Evolutionary conservation across 768 basidiomycete genomes (phyloP), one percentile per base, ranked within the genome.

Genomic region (Termitomyces sp.): DNA sequence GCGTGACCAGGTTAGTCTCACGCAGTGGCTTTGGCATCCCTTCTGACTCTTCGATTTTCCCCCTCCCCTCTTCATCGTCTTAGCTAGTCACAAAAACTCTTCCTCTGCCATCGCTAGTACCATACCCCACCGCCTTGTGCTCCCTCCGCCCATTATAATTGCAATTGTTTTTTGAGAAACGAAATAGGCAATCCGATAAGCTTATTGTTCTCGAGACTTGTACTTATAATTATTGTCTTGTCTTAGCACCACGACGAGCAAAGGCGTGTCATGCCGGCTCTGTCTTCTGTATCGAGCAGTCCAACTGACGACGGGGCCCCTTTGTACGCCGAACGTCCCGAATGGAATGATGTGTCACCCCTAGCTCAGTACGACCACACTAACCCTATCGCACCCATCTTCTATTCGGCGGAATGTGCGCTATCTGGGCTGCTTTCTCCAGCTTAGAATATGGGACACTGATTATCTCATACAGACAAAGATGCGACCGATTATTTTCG

Each of bases 1-100:
- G 68, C 53, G 76, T 62, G 38, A 47, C 62, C 27, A 75, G 73
- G 73, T 73, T 62, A 58, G 71, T 73, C 49, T 44, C 2, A 17
- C 34, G 2, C 4, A 5, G 21, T 37, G 23, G 17, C 23, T 23
- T 48, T 21, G 12, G 7, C 34, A 23, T 17, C 54, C 37, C 46
- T 46, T 29, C 46, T 53, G 56, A 56, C 43, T 40, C 27, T 63
- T 34, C 58, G 53, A 66, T 41, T 61, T 50, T 58, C 58, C 32
- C n/a, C n/a, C n/a, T n/a, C n/a, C n/a, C n/a, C n/a, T n/a, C 32
- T 29, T 55, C 43, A n/a, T 56, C 34, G 32, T 56, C 47, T 27
- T 57, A 40, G 54, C 58, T 62, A 56, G 54, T 57, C 32, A 27
- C 29, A 48, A 56, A 59, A 53, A 43, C 32, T 53, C 32, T 17